These are phyloP conservation scores for Corymbia citriodora DNA, from an alignment of 441 rosid genomes.

Conservation along the genomic window DNA sequence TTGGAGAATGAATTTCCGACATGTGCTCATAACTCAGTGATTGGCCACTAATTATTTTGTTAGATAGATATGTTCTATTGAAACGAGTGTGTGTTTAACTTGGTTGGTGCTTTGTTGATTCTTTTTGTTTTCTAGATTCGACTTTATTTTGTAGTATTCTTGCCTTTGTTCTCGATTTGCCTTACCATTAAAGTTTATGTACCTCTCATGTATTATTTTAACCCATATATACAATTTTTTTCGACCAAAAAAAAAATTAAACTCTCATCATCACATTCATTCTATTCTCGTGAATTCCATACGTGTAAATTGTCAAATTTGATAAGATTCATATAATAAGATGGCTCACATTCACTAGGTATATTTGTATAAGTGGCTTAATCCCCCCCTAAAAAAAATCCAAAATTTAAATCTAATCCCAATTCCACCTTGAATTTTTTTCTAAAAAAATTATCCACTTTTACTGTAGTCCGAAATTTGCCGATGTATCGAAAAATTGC, in stretches of 20 bases:
- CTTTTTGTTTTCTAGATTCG: too few relatives aligned
- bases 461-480: background rate
- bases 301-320: background rate
- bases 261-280: background rate
- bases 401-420: background rate
- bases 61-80: too few relatives aligned
- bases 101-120: too few relatives aligned
- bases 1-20: too few relatives aligned
- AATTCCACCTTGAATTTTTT: background rate
- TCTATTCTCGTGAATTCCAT: background rate
- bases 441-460: background rate
- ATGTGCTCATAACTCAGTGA: too few relatives aligned
- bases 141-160: too few relatives aligned
- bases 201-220: too few relatives aligned
- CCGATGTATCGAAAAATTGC: rapidly evolving
- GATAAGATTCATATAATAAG: background rate
- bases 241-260: background rate
- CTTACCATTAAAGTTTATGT: too few relatives aligned
- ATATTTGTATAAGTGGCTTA: background rate
- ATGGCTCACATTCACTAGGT: background rate
- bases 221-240: too few relatives aligned
- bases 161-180: too few relatives aligned
- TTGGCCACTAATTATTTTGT: too few relatives aligned
- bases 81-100: too few relatives aligned
- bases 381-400: background rate